Percentiles rank a stretch among this genome's conserved stretches.
Evolutionary conservation across 163 green algal genomes (phyloP).

Genomic region (Scenedesmus sp.): DNA sequence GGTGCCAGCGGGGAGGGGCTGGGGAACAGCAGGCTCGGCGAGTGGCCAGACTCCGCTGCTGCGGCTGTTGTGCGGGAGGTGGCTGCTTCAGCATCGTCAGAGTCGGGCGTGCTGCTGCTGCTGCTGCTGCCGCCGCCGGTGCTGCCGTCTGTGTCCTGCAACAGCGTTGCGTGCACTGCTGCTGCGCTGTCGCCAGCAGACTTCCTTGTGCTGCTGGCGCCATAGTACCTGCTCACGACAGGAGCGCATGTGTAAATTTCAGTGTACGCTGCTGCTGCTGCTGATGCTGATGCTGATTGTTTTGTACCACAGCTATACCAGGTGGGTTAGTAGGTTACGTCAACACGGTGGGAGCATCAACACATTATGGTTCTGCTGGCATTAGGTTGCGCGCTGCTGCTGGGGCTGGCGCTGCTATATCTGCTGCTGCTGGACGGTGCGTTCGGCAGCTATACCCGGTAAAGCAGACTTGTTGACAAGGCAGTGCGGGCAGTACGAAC

Average conservation of each 20-base stretch:
- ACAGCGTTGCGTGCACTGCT: not conserved
- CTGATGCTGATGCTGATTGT: conserved; percentile 1
- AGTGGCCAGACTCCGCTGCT: not conserved
- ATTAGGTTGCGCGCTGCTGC: no score
- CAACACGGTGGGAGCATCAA: no score
- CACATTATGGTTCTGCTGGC: no score
- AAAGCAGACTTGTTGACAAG: no score
- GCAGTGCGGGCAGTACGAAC: no score
- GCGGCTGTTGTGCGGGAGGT: not conserved
- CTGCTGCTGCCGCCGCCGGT: not conserved
- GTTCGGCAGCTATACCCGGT: no score
- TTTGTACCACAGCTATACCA: no score
- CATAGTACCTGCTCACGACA: not conserved
- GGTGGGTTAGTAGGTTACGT: no score
- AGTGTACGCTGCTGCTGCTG: not conserved
- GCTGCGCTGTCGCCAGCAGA: not conserved
- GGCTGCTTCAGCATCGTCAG: not conserved
- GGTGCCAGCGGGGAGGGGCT: not conserved
- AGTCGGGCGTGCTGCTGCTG: not conserved
- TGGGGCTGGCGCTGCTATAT: not conserved
- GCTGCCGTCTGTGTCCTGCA: not conserved
- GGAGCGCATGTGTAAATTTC: not conserved
- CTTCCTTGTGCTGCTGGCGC: not conserved
- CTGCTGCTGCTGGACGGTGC: not conserved
- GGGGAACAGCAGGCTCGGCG: not conserved